A percentile compares a stretch with the other conserved stretches of the same genome.
These are phyloP conservation scores for Terfezia claveryi DNA, from an alignment of 495 filamentous ascomycete species.

Conservation along the genomic window DNA sequence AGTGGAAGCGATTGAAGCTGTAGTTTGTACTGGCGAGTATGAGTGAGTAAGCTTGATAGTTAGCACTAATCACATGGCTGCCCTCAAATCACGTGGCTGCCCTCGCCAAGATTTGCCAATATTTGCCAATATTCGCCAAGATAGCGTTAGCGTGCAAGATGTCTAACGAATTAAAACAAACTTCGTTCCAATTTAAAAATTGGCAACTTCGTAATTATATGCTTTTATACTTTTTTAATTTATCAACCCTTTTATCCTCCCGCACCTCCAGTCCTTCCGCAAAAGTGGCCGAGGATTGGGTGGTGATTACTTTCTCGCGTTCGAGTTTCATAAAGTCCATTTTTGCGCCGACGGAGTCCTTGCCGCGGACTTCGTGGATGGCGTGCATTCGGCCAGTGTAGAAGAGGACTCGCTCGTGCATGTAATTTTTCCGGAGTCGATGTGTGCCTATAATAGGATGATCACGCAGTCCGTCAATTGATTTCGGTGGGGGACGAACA, in stretches of 20 bases:
- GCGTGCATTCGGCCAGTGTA: conserved; percentile 93
- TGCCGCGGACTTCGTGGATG: conserved; percentile 93
- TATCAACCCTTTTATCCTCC: conserved; percentile 58
- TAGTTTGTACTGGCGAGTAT: too few relatives aligned
- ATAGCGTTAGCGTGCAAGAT: too few relatives aligned
- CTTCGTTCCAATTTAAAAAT: too few relatives aligned
- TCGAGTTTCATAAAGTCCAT: conserved; percentile 99
- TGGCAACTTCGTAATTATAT: too few relatives aligned
- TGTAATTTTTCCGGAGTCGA: conserved; percentile 97
- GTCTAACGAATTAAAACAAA: too few relatives aligned
- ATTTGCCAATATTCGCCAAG: too few relatives aligned
- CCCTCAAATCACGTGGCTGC: too few relatives aligned
- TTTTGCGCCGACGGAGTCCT: conserved; percentile 89
- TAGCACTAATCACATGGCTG: too few relatives aligned
- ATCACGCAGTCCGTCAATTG: conserved; percentile 7
- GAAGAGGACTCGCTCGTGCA: conserved; percentile 94
- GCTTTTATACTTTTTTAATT: too few relatives aligned
- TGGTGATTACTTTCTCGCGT: conserved; percentile 95
- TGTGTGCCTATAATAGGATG: conserved; percentile 49
- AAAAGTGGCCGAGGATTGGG: conserved; percentile 95
- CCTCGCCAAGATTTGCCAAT: too few relatives aligned
- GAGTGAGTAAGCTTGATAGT: too few relatives aligned
- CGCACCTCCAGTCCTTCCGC: conserved; percentile 51
- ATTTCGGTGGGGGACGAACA: conserved; percentile 27
- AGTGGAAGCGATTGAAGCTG: too few relatives aligned